Evolutionary conservation across 306 rosid species (phyloP).

Genomic region (Psophocarpus tetragonolobus): DNA sequence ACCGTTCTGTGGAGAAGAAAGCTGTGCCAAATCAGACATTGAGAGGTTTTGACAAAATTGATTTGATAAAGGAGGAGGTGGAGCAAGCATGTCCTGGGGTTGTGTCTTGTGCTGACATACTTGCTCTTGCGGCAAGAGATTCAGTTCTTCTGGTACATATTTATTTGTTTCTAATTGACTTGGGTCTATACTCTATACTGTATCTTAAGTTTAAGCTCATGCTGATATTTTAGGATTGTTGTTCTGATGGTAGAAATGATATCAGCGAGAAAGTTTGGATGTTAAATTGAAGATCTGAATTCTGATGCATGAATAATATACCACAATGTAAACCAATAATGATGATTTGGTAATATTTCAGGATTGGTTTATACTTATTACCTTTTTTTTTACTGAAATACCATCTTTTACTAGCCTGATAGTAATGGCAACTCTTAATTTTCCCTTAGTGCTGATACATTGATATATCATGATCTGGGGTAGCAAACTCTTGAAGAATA

Average conservation of each 20-base stretch:
- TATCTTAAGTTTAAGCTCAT: not conserved
- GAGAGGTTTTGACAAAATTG: conserved; percentile 56
- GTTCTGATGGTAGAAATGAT: conserved; percentile 6
- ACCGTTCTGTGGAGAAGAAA: conserved; percentile 59
- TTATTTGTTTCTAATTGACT: conserved; percentile 4
- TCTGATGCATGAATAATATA: not conserved
- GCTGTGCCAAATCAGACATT: conserved; percentile 74
- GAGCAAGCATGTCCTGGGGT: conserved; percentile 55
- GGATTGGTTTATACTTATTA: not conserved
- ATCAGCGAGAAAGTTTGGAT: not conserved
- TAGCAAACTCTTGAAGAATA: not conserved
- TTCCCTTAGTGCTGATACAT: not conserved
- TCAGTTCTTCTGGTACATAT: conserved; percentile 49
- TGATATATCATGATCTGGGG: conserved; percentile 1
- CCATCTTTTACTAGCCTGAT: not conserved
- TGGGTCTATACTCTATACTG: not conserved
- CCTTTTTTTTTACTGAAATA: not conserved
- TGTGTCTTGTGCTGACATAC: conserved; percentile 57
- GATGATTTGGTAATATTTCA: not conserved
- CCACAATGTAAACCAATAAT: not conserved
- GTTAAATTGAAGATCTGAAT: not conserved
- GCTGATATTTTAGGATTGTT: not conserved
- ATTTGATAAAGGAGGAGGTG: conserved; percentile 52
- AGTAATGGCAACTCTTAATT: conserved; percentile 15
- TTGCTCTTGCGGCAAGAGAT: conserved; percentile 59